Conservation (phyloP, 768 basidiomycete species). For the Rickenella mellea region DNA sequence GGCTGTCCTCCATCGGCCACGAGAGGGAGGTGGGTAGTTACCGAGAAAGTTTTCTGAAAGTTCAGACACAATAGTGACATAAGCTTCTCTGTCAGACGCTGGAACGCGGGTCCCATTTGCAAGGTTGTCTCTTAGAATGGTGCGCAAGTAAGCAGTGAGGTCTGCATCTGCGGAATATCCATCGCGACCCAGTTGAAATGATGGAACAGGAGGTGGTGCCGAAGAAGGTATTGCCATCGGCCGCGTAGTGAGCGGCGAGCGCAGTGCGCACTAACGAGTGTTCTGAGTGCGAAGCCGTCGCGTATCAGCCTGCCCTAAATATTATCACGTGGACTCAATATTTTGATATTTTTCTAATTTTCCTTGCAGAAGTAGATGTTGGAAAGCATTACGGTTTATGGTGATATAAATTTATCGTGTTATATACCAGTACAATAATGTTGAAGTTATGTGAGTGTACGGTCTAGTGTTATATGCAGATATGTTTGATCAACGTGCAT, state of each 20-base stretch:
- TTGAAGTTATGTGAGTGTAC: too few relatives aligned
- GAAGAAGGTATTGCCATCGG: slow-evolving; percentile 9
- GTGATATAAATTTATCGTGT: too few relatives aligned
- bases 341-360: too few relatives aligned
- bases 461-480: too few relatives aligned
- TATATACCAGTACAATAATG: too few relatives aligned
- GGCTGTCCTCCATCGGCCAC: slow-evolving; percentile 41
- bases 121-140: slow-evolving; percentile 27
- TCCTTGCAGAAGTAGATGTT: too few relatives aligned
- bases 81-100: slow-evolving; percentile 29
- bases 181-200: slow-evolving; percentile 7
- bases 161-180: slow-evolving; percentile 17
- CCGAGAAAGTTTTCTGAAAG: slow-evolving; percentile 45
- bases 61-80: slow-evolving; percentile 39
- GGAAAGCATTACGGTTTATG: too few relatives aligned
- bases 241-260: slow-evolving; percentile 13
- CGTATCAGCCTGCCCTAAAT: neutral
- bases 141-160: slow-evolving; percentile 33
- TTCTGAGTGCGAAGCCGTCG: neutral
- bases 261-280: slow-evolving; percentile 4
- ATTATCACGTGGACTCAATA: too few relatives aligned
- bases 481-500: too few relatives aligned
- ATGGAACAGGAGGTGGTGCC: slow-evolving; percentile 8
- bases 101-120: slow-evolving; percentile 23
- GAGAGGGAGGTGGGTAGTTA: slow-evolving; percentile 44